A percentile compares a stretch with the other conserved stretches of the same genome.
Evolutionary conservation across 2,329 filamentous ascomycete species (phyloP).

Genomic region (Aspergillus ochraceoroseus): DNA sequence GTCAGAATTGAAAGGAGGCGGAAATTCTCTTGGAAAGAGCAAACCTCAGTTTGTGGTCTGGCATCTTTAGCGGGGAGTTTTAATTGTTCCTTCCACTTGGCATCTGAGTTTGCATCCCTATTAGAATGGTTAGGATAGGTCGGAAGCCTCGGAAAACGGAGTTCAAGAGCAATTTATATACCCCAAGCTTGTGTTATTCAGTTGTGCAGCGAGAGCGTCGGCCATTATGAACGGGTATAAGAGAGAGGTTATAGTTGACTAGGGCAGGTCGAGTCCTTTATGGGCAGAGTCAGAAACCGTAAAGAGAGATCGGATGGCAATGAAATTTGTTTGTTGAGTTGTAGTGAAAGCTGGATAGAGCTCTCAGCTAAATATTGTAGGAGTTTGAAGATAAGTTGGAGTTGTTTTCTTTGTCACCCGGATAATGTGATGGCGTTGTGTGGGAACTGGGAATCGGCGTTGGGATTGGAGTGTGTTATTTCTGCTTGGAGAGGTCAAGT

Average conservation of each 20-base stretch:
- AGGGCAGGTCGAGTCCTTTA: neutral
- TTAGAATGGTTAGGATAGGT: no score
- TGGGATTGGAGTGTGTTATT: no score
- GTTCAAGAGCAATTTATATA: constrained; percentile 22
- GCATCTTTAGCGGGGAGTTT: constrained; percentile 47
- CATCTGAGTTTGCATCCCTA: constrained; percentile 40
- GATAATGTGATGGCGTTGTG: no score
- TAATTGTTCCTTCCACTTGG: constrained; percentile 44
- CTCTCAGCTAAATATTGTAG: neutral
- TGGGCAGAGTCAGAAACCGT: neutral
- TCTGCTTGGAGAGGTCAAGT: no score
- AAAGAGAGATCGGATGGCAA: neutral
- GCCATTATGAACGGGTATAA: constrained; percentile 34
- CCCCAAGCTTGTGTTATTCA: constrained; percentile 44
- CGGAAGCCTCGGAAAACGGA: neutral
- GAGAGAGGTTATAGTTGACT: constrained; percentile 2
- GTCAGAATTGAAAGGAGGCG: constrained; percentile 17
- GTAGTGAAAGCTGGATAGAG: neutral
- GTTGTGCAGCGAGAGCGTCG: constrained; percentile 44
- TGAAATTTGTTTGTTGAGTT: neutral
- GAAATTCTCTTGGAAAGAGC: constrained; percentile 13
- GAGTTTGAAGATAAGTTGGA: neutral
- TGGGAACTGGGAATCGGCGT: no score
- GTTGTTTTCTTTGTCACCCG: neutral
- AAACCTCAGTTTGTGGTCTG: constrained; percentile 49